A percentile compares a stretch with the other conserved stretches of the same genome.
Conservation (phyloP, 768 basidiomycete species). For the Tricholomella constricta region DNA sequence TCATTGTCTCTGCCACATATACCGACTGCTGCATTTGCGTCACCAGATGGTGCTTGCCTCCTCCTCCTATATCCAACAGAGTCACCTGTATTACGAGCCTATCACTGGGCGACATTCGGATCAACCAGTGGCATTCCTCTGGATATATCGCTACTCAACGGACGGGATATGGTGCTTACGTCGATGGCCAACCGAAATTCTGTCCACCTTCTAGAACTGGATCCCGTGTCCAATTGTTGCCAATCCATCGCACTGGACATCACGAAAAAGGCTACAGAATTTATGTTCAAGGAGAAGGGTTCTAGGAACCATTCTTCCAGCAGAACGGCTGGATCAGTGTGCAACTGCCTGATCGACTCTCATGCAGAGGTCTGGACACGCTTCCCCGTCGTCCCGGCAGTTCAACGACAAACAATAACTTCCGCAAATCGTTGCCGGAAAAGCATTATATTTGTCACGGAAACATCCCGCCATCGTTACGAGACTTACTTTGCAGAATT, state of each 20-base stretch:
- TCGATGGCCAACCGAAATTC: conserved; percentile 45
- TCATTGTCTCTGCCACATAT: conserved; percentile 36
- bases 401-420: conserved; percentile 45
- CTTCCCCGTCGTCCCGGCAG: conserved; percentile 57
- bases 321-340: conserved; percentile 24
- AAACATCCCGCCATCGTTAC: conserved; percentile 36
- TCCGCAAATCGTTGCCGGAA: conserved; percentile 33
- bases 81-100: conserved; percentile 33
- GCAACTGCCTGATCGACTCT: conserved; percentile 58
- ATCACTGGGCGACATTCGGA: conserved; percentile 62
- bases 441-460: conserved; percentile 46
- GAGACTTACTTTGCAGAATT: conserved; percentile 45
- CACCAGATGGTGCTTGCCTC: conserved; percentile 59
- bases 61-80: conserved; percentile 31
- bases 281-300: conserved; percentile 51
- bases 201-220: conserved; percentile 45
- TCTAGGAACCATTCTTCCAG: conserved; percentile 17
- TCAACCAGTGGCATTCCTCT: conserved; percentile 46
- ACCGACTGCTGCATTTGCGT: conserved; percentile 41
- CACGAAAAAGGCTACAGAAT: conserved; percentile 56
- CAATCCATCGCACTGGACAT: conserved; percentile 52
- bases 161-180: conserved; percentile 34
- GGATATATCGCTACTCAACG: conserved; percentile 28
- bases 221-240: conserved; percentile 30
- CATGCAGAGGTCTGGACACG: conserved; percentile 60